phyloP scores from a whole-genome alignment of 129 eudicot genomes.

The Centaurea solstitialis region DNA sequence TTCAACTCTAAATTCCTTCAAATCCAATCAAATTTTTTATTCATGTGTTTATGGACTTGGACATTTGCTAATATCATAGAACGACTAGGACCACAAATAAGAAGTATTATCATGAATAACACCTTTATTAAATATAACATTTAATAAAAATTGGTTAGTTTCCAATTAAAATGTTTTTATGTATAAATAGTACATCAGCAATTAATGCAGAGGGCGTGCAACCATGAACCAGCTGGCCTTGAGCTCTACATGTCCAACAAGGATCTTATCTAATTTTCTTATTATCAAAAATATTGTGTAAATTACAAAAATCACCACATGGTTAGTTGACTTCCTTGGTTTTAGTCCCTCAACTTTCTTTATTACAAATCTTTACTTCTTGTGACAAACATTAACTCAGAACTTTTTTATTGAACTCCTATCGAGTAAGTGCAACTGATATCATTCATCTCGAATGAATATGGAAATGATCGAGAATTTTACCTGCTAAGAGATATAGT shows the following conservation, averaged over 20 bases:
- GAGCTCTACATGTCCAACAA: background rate
- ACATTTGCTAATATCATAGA: background rate
- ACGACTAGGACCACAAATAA: background rate
- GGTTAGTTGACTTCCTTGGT: background rate
- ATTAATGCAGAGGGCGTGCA: constrained; percentile 6
- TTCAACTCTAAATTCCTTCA: too few species aligned
- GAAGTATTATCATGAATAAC: background rate
- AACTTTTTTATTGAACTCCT: too few species aligned
- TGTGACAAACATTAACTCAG: too few species aligned
- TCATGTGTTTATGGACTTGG: too few species aligned
- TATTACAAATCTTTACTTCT: background rate
- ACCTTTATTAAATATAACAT: background rate
- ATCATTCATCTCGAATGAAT: too few species aligned
- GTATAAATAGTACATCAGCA: background rate
- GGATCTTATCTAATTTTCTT: background rate
- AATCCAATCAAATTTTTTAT: too few species aligned
- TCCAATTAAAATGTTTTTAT: background rate
- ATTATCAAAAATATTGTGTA: background rate
- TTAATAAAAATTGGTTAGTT: background rate
- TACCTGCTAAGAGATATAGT: too few species aligned
- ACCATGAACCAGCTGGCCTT: constrained; percentile 11
- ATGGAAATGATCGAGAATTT: too few species aligned
- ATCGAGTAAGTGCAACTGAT: too few species aligned
- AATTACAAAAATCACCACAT: background rate
- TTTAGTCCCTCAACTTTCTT: background rate